Base-by-base conservation (phyloP, 805 yeast genomes). In the Metschnikowia proteae region DNA sequence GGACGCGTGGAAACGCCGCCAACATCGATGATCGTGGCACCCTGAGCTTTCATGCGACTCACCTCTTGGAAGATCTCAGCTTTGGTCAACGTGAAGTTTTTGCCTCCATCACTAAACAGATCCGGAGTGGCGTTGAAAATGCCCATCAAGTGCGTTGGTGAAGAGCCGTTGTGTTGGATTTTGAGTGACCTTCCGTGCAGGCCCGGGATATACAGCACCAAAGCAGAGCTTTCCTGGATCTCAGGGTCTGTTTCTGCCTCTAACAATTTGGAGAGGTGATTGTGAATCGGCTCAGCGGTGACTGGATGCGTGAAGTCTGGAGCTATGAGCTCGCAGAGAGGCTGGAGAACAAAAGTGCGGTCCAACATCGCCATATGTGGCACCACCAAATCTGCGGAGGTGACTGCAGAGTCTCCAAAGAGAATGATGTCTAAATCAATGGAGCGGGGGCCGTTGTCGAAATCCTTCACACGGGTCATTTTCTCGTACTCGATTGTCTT, bases 1-100 rank as follows among this genome's bases (percentile, higher is more conserved):
- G 99, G 99, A 44, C 95, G 77, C 0, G 99, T 94, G 1, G 97
- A 88, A 49, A 89, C 55, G 1, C 99, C 99, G 6, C 99, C 99
- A 47, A 94, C 77, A 64, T 94, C 99, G 34, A 94, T 74, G 29
- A 94, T 86, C 27, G 74, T 73, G n/a, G 90, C 88, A 1, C 88
- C 90, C 23, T 76, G 68, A 0, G 63, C 58, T 5, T 81, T 75
- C 75, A 87, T 75, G 34, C 65, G 54, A 36, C 66, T 62, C 0
- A 84, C 86, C 25, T 70, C 67, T 0, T 57, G 60, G 27, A 84
- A 60, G 1, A 82, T 73, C 8, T 66, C 65, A 0, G 67, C 75
- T 5, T 71, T 60, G 1, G 70, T 59, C 35, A 50, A 40, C 29
- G 71, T 61, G 43, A 37, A 56, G 35, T 57, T 52, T 13, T 61